phyloP scores from a whole-genome alignment of 1,284 basidiomycete genomes.

The Rugosomyces carneus region DNA sequence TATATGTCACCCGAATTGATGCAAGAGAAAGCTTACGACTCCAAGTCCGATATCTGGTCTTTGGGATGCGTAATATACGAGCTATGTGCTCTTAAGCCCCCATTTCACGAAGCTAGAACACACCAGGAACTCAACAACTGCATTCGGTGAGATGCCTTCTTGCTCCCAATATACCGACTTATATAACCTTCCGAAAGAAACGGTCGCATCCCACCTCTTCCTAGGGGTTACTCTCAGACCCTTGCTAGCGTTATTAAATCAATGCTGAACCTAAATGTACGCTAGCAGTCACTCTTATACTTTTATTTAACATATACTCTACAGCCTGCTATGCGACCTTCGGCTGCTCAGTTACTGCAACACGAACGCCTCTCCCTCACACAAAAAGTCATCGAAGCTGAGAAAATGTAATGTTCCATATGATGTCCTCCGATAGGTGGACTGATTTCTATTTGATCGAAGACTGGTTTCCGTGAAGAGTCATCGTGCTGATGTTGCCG shows the following conservation, averaged over 20 bases:
- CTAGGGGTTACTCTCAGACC: conserved; percentile 72
- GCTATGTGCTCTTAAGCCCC: conserved; percentile 86
- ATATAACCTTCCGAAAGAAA: conserved; percentile 40
- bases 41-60: conserved; percentile 98
- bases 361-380: conserved; percentile 73
- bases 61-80: conserved; percentile 95
- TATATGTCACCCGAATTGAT: conserved; percentile 99
- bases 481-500: conserved; percentile 49
- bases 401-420: conserved; percentile 56
- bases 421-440: neutral
- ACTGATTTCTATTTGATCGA: conserved; percentile 1
- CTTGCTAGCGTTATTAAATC: conserved; percentile 73
- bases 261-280: conserved; percentile 82
- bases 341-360: conserved; percentile 70
- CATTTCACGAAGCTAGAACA: conserved; percentile 87
- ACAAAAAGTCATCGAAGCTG: conserved; percentile 67
- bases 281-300: conserved; percentile 21
- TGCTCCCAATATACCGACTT: neutral
- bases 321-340: conserved; percentile 80
- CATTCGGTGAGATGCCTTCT: conserved; percentile 56
- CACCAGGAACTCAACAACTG: conserved; percentile 79
- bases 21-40: conserved; percentile 94
- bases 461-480: conserved; percentile 59
- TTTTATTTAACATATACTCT: neutral
- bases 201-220: conserved; percentile 82